A percentile compares a stretch with the other conserved stretches of the same genome.
Conservation (phyloP, 1,284 basidiomycete genomes). For the Malassezia obtusa region DNA sequence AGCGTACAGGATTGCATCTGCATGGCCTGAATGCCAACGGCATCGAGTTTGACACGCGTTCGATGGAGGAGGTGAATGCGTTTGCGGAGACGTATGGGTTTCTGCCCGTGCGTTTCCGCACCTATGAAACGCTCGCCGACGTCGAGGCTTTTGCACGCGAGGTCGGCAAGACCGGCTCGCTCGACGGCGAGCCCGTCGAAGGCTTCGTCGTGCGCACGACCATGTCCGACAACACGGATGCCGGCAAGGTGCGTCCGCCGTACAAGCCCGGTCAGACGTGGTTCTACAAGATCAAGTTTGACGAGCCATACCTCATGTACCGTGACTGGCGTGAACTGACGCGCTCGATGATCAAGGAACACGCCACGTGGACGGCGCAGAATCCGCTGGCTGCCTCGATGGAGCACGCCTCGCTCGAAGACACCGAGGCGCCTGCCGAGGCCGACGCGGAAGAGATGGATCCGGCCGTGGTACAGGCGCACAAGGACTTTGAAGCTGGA, state of each 20-base stretch:
- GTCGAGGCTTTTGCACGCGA: constrained; percentile 66
- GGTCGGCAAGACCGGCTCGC: constrained; percentile 60
- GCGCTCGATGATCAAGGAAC: constrained; percentile 51
- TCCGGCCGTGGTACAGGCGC: not conserved
- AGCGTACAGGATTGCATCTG: constrained; percentile 81
- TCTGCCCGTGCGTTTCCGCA: constrained; percentile 63
- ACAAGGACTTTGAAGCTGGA: not conserved
- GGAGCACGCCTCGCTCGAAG: not conserved
- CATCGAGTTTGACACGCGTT: constrained; percentile 61
- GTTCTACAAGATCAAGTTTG: constrained; percentile 99
- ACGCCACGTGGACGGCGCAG: constrained; percentile 21
- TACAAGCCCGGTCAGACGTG: constrained; percentile 64
- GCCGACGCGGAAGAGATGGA: not conserved
- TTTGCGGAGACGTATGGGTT: constrained; percentile 89
- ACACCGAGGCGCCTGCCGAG: not conserved
- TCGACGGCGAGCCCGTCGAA: constrained; percentile 79
- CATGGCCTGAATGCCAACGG: constrained; percentile 69
- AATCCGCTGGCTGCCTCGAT: constrained; percentile 6
- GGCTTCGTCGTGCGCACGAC: constrained; percentile 74
- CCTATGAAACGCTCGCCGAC: constrained; percentile 58
- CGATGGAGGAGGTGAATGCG: constrained; percentile 55
- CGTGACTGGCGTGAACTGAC: constrained; percentile 95
- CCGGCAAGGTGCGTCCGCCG: constrained; percentile 26
- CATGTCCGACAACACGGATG: constrained; percentile 46
- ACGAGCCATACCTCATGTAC: constrained; percentile 97